Base-by-base conservation (phyloP, 495 filamentous ascomycete genomes). In the Aspergillus leporis region DNA sequence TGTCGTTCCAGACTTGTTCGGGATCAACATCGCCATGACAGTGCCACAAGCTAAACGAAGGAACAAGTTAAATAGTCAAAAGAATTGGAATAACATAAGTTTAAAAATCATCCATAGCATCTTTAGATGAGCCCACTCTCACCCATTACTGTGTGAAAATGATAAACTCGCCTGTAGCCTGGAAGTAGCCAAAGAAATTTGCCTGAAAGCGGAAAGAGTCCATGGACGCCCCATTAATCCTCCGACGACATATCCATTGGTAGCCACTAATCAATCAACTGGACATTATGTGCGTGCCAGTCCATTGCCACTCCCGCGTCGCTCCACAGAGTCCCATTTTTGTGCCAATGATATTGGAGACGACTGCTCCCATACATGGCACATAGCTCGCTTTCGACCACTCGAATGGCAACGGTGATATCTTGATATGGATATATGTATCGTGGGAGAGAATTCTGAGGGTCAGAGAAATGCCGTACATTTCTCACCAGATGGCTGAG, bases 401-500 rank as follows among this genome's bases (percentile, higher is more conserved):
- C 45, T 54, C 21, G 23, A 59, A 61, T 50, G n/a, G 59, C 53
- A 60, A 59, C 46, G 31, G 55, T 41, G 46, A 49, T 49, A 28
- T 57, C 56, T 60, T 23, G 52, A 45, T 60, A 62, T 57, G n/a
- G 59, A 63, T 40, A 60, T 57, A 58, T 43, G 53, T 55, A 54
- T 55, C 51, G 19, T 14, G 51, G 43, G 57, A 59, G 48, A 23
- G 43, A 43, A 56, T 5, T 21, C 14, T n/a, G 40, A 51, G 45
- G 19, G n/a, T 36, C 51, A n/a, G 25, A 59, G 36, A 32, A 51
- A 60, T 55, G 41, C 50, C 52, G 23, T 28, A 22, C 56, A 58
- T 46, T 60, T 61, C 40, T 54, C 59, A 60, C 30, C 51, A 34
- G 43, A 58, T 58, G 36, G 55, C 46, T 60, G 65, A 59, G 59